Conservation (phyloP, 805 yeast genomes). For the Grigorovia humatica region DNA sequence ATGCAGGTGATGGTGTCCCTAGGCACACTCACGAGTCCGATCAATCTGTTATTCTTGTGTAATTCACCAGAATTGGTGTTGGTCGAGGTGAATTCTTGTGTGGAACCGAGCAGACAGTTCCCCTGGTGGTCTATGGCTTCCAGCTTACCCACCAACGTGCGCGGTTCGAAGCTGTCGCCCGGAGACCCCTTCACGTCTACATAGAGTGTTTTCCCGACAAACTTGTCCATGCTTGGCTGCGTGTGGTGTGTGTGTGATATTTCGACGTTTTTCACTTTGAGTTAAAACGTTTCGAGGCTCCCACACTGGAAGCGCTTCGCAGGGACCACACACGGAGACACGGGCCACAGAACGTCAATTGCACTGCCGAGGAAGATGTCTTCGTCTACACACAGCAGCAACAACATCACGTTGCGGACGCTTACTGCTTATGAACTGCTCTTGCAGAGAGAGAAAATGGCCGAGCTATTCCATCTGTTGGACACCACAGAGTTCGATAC, state of each 20-base stretch:
- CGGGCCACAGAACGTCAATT: not conserved
- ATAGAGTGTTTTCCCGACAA: conserved; percentile 26
- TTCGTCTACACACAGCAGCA: conserved; percentile 2
- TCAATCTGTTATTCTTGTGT: conserved; percentile 24
- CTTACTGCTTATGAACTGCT: conserved; percentile 24
- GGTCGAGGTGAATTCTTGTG: not conserved
- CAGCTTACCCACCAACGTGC: conserved; percentile 30
- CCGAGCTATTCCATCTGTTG: conserved; percentile 21
- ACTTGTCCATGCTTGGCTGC: conserved; percentile 7
- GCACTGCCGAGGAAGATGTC: not conserved
- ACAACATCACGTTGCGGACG: conserved; percentile 21
- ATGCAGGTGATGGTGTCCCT: conserved; percentile 28
- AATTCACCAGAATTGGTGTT: conserved; percentile 29
- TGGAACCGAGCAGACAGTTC: conserved; percentile 28
- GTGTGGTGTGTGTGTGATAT: not conserved
- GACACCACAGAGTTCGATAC: conserved; percentile 15
- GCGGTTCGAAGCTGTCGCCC: conserved; percentile 7
- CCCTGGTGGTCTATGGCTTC: conserved; percentile 37
- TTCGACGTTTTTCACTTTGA: not conserved
- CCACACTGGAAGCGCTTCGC: too few species aligned
- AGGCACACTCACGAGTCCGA: conserved; percentile 49
- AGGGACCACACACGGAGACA: too few species aligned
- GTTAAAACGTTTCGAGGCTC: not conserved
- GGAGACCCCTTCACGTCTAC: conserved; percentile 26
- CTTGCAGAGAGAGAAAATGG: conserved; percentile 21